Percentiles rank a stretch among this genome's conserved stretches.
These are phyloP conservation scores for Russula foetens DNA, from an alignment of 768 basidiomycete species.

Conservation along the genomic window DNA sequence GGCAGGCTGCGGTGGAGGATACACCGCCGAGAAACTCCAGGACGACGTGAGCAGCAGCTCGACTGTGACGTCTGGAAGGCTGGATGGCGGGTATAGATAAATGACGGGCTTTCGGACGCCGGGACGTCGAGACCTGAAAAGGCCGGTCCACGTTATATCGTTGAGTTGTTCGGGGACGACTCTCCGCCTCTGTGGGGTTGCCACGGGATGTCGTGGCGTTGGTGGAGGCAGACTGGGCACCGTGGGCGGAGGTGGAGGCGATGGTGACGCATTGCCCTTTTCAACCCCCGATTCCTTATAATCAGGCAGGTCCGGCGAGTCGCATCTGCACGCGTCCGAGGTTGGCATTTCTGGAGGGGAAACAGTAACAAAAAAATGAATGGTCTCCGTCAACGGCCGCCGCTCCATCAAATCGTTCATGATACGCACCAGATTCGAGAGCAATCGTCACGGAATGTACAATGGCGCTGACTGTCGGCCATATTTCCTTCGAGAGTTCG, in stretches of 20 bases:
- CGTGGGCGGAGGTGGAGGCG: too few species aligned
- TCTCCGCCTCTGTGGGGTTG: too few species aligned
- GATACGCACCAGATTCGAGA: not conserved
- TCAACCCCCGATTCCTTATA: too few species aligned
- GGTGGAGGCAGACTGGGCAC: not conserved
- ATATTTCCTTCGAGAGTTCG: not conserved
- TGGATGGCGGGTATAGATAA: conserved; percentile 4
- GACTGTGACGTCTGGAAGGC: conserved; percentile 1
- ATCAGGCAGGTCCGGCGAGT: not conserved
- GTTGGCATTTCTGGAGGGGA: not conserved
- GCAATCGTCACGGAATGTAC: not conserved
- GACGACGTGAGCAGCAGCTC: not conserved
- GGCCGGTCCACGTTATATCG: too few species aligned
- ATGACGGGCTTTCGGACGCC: conserved; percentile 6
- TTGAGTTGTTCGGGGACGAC: not conserved
- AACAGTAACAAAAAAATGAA: too few species aligned
- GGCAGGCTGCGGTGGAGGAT: not conserved
- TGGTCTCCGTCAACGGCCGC: not conserved
- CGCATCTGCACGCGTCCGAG: not conserved
- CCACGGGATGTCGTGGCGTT: not conserved
- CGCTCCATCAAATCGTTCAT: not conserved
- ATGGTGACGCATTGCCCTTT: not conserved
- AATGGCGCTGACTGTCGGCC: not conserved
- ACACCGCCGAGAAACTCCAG: conserved; percentile 6
- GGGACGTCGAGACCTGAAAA: too few species aligned